Evolutionary conservation across 305 asterid species (phyloP).

Genomic region (Fraxinus ornus): DNA sequence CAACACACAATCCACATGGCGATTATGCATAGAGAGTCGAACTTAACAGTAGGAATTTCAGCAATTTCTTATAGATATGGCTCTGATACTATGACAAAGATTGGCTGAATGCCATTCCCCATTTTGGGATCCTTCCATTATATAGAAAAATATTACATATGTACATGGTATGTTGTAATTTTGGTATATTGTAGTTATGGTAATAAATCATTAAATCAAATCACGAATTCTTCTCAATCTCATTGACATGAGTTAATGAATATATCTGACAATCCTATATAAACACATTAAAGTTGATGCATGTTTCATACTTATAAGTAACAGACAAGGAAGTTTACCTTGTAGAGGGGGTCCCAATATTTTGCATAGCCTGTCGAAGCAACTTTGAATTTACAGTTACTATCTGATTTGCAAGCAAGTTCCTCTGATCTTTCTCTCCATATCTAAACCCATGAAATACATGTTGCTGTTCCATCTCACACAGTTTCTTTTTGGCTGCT

Average conservation of each 20-base stretch:
- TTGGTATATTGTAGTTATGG: too few species aligned
- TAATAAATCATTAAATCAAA: too few species aligned
- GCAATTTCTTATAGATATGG: too few species aligned
- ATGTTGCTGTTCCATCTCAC: slow-evolving; percentile 85
- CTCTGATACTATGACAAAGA: too few species aligned
- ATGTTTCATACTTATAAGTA: background rate
- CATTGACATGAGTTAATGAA: background rate
- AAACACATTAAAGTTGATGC: background rate
- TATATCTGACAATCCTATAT: background rate
- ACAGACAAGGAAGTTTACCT: slow-evolving; percentile 45
- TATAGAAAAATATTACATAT: too few species aligned
- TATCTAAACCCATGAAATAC: slow-evolving; percentile 77
- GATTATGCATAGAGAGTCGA: too few species aligned
- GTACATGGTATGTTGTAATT: too few species aligned
- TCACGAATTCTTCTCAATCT: too few species aligned
- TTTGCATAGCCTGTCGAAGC: slow-evolving; percentile 66
- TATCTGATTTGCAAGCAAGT: slow-evolving; percentile 77
- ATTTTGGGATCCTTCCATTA: too few species aligned
- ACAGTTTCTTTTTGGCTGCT: slow-evolving; percentile 86
- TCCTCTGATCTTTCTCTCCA: slow-evolving; percentile 74
- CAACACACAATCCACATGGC: too few species aligned
- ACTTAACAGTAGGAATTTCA: too few species aligned
- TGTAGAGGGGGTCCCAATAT: slow-evolving; percentile 34
- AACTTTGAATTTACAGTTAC: slow-evolving; percentile 67
- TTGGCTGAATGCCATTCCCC: too few species aligned